Evolutionary conservation across 139 green algal genomes (phyloP).

Genomic region (Choricystis sp.): DNA sequence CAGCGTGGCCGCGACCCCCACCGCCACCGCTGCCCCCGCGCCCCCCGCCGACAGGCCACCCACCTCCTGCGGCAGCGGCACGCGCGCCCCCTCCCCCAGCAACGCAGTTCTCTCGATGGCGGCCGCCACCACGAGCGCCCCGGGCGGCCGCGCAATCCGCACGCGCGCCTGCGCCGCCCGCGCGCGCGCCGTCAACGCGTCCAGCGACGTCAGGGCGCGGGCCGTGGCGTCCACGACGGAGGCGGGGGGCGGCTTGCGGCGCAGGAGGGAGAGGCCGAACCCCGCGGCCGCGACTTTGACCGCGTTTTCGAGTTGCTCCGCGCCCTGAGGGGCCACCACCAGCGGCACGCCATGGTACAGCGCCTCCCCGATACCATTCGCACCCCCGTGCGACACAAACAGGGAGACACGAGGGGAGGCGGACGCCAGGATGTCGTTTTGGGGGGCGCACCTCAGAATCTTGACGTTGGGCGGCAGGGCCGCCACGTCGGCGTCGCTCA

Average conservation of each 20-base stretch:
- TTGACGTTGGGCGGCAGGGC: background rate
- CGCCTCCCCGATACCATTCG: background rate
- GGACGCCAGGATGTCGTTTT: background rate
- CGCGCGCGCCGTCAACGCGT: background rate
- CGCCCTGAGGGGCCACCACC: background rate
- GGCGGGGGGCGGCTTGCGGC: too few relatives aligned
- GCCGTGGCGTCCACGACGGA: background rate
- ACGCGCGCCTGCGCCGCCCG: background rate
- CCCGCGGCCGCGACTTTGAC: background rate
- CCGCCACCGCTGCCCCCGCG: too few relatives aligned
- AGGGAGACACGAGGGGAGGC: background rate
- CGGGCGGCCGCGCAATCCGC: too few relatives aligned
- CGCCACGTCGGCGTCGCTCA: background rate
- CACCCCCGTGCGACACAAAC: background rate
- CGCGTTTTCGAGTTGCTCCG: background rate
- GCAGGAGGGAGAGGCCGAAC: background rate
- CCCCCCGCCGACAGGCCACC: too few relatives aligned
- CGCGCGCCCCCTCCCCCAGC: too few relatives aligned
- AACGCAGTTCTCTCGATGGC: too few relatives aligned
- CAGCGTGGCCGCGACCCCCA: too few relatives aligned
- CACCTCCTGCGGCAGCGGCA: too few relatives aligned
- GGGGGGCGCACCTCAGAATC: background rate
- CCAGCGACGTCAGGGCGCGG: background rate
- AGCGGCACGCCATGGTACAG: background rate
- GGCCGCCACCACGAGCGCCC: background rate